phyloP scores from a whole-genome alignment of 2,329 filamentous ascomycete species.

The Neofusicoccum laricinum region DNA sequence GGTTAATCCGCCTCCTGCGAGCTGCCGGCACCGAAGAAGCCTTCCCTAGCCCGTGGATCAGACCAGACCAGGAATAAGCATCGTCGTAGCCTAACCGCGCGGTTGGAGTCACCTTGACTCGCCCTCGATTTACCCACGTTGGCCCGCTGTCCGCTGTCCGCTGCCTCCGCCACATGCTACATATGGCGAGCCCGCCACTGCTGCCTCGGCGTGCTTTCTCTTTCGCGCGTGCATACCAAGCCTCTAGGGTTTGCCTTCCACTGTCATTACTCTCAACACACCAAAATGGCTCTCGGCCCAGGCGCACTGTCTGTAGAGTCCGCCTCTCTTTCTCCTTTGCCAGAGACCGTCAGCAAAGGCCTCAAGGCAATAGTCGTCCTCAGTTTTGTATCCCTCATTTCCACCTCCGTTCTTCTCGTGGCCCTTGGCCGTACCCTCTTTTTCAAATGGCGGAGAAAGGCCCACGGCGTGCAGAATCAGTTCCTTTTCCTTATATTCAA shows the following conservation, averaged over 20 bases:
- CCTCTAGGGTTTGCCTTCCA: not conserved
- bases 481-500: slow-evolving; percentile 69
- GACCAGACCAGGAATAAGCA: not conserved
- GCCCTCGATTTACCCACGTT: not conserved
- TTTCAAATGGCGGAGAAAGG: slow-evolving; percentile 31
- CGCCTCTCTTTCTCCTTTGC: slow-evolving; percentile 30
- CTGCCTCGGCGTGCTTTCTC: not conserved
- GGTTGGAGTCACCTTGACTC: not conserved
- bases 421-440: slow-evolving; percentile 49
- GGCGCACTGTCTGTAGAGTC: slow-evolving; percentile 20
- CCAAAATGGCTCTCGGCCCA: not conserved
- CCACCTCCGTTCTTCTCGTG: slow-evolving; percentile 42
- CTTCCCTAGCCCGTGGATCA: not conserved
- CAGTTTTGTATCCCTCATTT: slow-evolving; percentile 47
- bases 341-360: slow-evolving; percentile 36
- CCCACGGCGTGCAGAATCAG: slow-evolving; percentile 53
- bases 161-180: not conserved
- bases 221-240: not conserved
- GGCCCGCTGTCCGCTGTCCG: not conserved
- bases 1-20: not conserved
- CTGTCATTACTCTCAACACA: not conserved
- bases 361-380: slow-evolving; percentile 46
- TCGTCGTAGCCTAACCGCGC: not conserved
- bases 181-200: slow-evolving; percentile 3
- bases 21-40: not conserved